Evolutionary conservation across 2,329 filamentous ascomycete species (phyloP).

Genomic region (Penicillium sp.): DNA sequence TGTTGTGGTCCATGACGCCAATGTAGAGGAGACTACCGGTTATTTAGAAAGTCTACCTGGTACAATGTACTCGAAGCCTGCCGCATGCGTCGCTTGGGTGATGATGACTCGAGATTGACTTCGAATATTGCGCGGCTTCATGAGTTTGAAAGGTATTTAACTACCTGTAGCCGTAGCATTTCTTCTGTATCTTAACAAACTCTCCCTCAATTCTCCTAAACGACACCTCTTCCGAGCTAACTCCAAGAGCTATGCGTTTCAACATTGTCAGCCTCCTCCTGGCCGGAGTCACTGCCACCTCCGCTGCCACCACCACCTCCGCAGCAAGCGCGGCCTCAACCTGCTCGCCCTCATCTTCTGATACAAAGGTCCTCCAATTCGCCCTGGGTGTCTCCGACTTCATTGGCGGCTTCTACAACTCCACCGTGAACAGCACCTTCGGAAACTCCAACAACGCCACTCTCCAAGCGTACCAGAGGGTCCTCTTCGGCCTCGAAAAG

Average conservation of each 20-base stretch:
- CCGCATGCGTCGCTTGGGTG: not conserved
- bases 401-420: constrained; percentile 28
- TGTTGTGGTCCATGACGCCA: constrained; percentile 6
- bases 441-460: constrained; percentile 19
- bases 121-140: not conserved
- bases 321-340: constrained; percentile 8
- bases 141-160: not conserved
- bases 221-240: not conserved
- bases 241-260: constrained; percentile 19
- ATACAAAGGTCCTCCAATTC: constrained; percentile 24
- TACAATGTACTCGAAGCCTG: not conserved
- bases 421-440: constrained; percentile 22
- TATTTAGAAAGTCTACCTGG: not conserved
- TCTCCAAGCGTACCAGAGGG: constrained; percentile 18
- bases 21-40: not conserved
- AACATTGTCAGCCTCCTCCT: constrained; percentile 20
- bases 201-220: not conserved
- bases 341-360: constrained; percentile 23
- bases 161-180: not conserved
- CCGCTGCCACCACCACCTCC: constrained; percentile 7
- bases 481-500: constrained; percentile 24
- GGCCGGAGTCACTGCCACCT: constrained; percentile 15
- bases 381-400: constrained; percentile 25
- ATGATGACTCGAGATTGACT: not conserved
- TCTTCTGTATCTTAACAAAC: not conserved